Percentiles rank a stretch among this genome's conserved stretches.
phyloP scores from a whole-genome alignment of 768 basidiomycete genomes.

The Tulasnella sp. region DNA sequence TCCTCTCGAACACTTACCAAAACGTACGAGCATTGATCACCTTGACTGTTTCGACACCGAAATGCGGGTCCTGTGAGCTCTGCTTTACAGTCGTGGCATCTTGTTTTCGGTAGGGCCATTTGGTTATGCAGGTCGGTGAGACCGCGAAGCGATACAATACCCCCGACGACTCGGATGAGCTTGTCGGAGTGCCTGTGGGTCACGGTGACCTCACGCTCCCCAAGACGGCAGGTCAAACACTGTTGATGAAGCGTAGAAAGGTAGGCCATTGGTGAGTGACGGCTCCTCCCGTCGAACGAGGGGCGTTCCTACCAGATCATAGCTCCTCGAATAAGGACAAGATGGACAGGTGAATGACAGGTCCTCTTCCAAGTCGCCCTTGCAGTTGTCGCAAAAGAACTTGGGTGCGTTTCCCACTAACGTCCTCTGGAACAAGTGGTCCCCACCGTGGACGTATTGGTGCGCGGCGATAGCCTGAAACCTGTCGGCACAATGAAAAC shows the following conservation, averaged over 20 bases:
- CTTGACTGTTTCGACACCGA: not conserved
- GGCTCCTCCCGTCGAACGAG: not conserved
- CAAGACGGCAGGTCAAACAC: not conserved
- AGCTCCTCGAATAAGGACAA: not conserved
- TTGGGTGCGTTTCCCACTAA: not conserved
- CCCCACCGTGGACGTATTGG: not conserved
- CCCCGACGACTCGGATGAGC: not conserved
- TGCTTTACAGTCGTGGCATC: not conserved
- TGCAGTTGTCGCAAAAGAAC: not conserved
- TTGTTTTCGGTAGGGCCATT: not conserved
- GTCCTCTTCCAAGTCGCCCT: not conserved
- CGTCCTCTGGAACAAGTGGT: not conserved
- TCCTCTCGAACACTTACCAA: not conserved
- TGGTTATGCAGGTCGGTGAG: not conserved
- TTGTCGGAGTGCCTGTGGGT: not conserved
- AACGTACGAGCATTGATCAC: not conserved
- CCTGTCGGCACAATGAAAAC: not conserved
- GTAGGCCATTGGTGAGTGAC: not conserved
- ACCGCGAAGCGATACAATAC: not conserved
- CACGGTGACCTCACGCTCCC: not conserved
- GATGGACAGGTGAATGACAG: not conserved
- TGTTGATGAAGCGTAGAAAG: not conserved
- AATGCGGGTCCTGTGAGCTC: not conserved
- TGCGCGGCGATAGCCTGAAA: not conserved
- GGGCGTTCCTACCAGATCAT: not conserved